Evolutionary conservation across 805 yeast genomes (phyloP), one percentile per base, ranked within the genome.

Genomic region (Metschnikowia matae): DNA sequence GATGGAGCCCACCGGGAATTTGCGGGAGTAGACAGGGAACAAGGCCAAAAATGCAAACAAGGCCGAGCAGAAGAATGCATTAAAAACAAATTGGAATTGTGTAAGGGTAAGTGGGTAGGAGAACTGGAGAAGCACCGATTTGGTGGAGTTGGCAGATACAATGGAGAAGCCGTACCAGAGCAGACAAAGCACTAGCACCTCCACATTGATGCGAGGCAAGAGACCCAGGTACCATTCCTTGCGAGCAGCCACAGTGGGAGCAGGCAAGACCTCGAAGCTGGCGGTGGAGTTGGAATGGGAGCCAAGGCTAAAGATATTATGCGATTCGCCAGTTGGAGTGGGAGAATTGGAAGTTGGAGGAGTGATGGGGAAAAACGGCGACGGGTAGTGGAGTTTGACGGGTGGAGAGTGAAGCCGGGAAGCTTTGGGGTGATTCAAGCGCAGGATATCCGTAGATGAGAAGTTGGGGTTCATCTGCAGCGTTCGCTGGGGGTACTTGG

Each of bases 61-160:
- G 0, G 66, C 21, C 21, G 82, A 54, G 55, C 94, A 86, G 52
- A 87, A 73, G 10, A 71, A 36, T 3, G 84, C 84, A 58, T 90
- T 90, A 58, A 89, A 73, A 31, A 85, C 60, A 62, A 92, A 92
- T 70, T 94, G 98, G 48, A 85, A 70, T 74, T 91, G 90, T 1
- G 97, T 89, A 50, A 94, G 77, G 0, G 96, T 85, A n/a, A 90
- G 82, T 1, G 99, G 97, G 64, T 83, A 87, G 41, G 79, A 78
- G 67, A 85, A 90, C 44, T 73, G 71, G 55, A 74, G 79, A 52
- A 92, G 71, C 44, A 92, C 89, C 43, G 83, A 72, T 65, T 92
- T 92, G 34, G 95, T 83, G 34, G 92, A 75, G 62, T 89, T 89
- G 57, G 85, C 85, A 2, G 96, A 86, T 7, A 91, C 67, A 8